Evolutionary conservation across 1,284 basidiomycete genomes (phyloP).

Genomic region (Rhodotorula mucilaginosa): DNA sequence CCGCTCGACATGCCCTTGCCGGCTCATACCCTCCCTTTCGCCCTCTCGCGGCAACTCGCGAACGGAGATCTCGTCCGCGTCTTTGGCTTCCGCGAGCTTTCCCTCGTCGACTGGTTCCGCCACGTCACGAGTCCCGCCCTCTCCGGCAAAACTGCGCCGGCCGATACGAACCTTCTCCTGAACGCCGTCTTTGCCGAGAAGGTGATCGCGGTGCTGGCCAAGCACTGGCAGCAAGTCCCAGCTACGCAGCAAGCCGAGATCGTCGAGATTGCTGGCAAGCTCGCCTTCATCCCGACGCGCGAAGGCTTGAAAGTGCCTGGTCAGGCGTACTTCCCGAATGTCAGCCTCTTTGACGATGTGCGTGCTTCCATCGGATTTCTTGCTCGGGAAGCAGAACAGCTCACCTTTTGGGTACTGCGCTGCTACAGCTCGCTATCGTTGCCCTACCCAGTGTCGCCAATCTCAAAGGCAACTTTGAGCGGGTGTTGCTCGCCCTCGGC

Average conservation of each 20-base stretch:
- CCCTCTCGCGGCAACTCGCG: slow-evolving; percentile 61
- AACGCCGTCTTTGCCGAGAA: slow-evolving; percentile 79
- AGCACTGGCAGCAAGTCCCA: slow-evolving; percentile 72
- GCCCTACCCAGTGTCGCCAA: slow-evolving; percentile 64
- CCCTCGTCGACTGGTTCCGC: slow-evolving; percentile 70
- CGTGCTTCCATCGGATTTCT: background rate
- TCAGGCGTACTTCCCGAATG: slow-evolving; percentile 84
- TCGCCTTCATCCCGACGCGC: slow-evolving; percentile 64
- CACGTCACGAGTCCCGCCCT: slow-evolving; percentile 60
- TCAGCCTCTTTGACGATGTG: slow-evolving; percentile 77
- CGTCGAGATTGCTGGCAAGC: slow-evolving; percentile 59
- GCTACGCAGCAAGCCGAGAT: slow-evolving; percentile 62
- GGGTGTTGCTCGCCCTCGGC: slow-evolving; percentile 71
- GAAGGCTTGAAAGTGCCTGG: slow-evolving; percentile 55
- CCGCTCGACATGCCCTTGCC: slow-evolving; percentile 82
- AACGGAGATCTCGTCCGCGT: slow-evolving; percentile 46
- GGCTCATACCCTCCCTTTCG: slow-evolving; percentile 68
- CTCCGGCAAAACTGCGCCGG: slow-evolving; percentile 52
- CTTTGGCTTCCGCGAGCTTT: slow-evolving; percentile 74
- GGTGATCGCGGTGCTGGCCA: slow-evolving; percentile 62
- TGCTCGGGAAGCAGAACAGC: background rate
- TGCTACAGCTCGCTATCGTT: slow-evolving; percentile 55
- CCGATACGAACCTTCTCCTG: slow-evolving; percentile 65
- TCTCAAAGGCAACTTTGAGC: slow-evolving; percentile 75
- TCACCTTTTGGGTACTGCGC: background rate